Conservation (phyloP, 1,284 basidiomycete species). For the Cutaneotrichosporon cyanovorans region DNA sequence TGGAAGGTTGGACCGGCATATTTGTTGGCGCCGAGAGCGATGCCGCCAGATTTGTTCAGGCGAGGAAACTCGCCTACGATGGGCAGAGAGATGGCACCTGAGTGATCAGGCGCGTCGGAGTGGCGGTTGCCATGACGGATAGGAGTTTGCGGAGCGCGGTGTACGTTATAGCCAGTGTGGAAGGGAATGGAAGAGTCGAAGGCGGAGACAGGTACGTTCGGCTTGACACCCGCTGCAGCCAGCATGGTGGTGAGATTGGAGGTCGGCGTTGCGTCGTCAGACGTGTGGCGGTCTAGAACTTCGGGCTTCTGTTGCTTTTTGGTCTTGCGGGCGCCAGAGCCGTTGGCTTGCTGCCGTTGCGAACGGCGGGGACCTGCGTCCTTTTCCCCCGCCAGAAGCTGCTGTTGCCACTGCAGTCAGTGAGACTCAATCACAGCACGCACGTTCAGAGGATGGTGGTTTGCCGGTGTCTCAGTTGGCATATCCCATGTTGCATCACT, state of each 20-base stretch:
- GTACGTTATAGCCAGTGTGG: slow-evolving; percentile 36
- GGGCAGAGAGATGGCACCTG: slow-evolving; percentile 9
- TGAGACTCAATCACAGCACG: no score
- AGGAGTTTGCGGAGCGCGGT: slow-evolving; percentile 40
- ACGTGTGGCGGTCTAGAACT: slow-evolving; percentile 21
- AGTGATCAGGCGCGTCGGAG: background rate
- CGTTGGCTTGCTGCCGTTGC: slow-evolving; percentile 10
- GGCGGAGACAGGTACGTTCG: slow-evolving; percentile 17
- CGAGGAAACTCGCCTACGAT: slow-evolving; percentile 36
- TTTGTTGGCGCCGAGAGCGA: slow-evolving; percentile 17
- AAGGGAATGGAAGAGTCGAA: slow-evolving; percentile 29
- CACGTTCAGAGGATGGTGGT: slow-evolving; percentile 22
- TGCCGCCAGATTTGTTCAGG: slow-evolving; percentile 16
- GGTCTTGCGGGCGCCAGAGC: slow-evolving; percentile 12
- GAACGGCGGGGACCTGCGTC: no score
- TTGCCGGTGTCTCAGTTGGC: slow-evolving; percentile 20
- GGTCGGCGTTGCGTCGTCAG: slow-evolving; percentile 20
- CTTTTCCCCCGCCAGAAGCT: slow-evolving; percentile 19
- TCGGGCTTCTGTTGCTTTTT: slow-evolving; percentile 10
- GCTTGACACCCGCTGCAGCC: background rate
- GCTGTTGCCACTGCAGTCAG: slow-evolving; percentile 35
- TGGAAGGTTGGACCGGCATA: slow-evolving; percentile 45
- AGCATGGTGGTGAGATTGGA: slow-evolving; percentile 10
- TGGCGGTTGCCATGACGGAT: slow-evolving; percentile 17
- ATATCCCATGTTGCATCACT: slow-evolving; percentile 31